Percentiles rank a stretch among this genome's conserved stretches.
These are phyloP conservation scores for Chaetothyriales sp. DNA, from an alignment of 2,329 filamentous ascomycete genomes.

Conservation along the genomic window DNA sequence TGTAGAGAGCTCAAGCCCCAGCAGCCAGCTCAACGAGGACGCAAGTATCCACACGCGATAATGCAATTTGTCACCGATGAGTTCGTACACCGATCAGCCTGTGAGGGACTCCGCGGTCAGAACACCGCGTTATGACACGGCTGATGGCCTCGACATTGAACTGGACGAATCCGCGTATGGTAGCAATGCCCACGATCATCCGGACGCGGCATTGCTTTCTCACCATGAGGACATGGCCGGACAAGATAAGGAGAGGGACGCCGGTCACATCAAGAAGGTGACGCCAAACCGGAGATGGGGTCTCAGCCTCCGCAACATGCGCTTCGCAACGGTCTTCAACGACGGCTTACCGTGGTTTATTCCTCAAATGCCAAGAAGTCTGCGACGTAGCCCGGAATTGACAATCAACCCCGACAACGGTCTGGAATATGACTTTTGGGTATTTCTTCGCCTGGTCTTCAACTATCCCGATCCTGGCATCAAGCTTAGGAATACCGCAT, in stretches of 20 bases:
- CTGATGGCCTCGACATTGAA: background rate
- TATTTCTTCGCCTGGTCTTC: background rate
- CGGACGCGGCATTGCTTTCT: background rate
- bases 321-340: background rate
- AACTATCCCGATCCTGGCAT: background rate
- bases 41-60: background rate
- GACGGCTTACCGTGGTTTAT: background rate
- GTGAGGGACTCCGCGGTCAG: background rate
- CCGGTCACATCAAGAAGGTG: background rate
- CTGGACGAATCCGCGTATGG: background rate
- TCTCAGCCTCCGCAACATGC: background rate
- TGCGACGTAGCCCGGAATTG: too few relatives aligned
- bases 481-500: slow-evolving; percentile 5
- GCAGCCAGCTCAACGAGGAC: background rate
- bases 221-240: background rate
- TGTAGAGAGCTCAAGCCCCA: too few relatives aligned
- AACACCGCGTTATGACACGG: background rate
- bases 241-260: background rate
- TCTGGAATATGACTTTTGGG: background rate
- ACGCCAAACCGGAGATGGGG: background rate
- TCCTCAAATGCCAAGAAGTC: background rate
- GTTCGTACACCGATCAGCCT: background rate
- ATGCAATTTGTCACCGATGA: background rate
- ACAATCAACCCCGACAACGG: background rate
- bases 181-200: background rate